Base-by-base conservation (phyloP, 192 early-diverging fungal genomes). In the Gorgonomyces haynaldii region DNA sequence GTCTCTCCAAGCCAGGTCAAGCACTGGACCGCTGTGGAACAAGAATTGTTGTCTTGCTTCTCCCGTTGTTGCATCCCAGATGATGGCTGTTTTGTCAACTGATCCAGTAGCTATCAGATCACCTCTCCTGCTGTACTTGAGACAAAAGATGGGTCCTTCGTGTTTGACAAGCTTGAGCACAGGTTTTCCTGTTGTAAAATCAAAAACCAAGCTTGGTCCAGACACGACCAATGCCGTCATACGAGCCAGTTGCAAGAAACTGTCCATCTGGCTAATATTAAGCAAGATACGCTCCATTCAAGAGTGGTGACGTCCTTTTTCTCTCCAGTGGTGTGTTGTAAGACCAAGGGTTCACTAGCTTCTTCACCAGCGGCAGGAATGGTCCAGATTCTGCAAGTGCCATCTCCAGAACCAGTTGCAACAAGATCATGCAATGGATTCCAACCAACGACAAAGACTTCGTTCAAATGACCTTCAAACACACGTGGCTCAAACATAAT, bases 1-100 rank as follows among this genome's bases (percentile, higher is more conserved):
- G 57, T 97, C 89, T 44, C 78, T 70, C 94, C 94, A 97, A 61
- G 91, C 94, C 6, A 89, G 78, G 61, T 93, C 88, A 40, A 94
- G 46, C 1, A 55, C 58, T 6, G 74, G 54, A 19, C 49, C 61
- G 19, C 40, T 44, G 38, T 86, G 84, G 42, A 81, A 79, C 22
- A 75, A 69, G 56, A 84, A 84, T 49, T 82, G 77, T 41, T 84
- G 83, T 36, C 80, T 75, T 22, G 70, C 51, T 10, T 86, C 73
- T 12, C 88, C 89, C 2, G 80, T 76, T 3, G 58, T 50, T 4
- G 74, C 67, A 54, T 95, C 85, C 94, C 91, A 97, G 13, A 97
- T 73, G 32, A 85, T 72, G 0, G 84, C 83, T 0, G 76, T 81
- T 16, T 81, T 79, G 54, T 95, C 91, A 16, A 84, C 66, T 54